Base-by-base conservation (phyloP, 768 basidiomycete species). In the Auriscalpium vulgare region DNA sequence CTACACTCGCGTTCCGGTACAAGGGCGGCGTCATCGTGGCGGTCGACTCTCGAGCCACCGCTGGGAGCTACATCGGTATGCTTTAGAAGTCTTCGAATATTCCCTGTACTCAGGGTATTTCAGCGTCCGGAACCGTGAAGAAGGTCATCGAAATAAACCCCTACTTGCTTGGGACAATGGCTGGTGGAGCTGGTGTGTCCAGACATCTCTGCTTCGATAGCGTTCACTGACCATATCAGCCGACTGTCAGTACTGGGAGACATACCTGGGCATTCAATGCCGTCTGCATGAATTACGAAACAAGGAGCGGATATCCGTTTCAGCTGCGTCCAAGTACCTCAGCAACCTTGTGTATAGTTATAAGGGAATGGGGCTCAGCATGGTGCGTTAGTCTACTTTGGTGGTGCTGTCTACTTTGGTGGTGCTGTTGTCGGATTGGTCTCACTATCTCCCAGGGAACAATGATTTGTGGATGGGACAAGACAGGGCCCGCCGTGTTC, bases 81-180 rank as follows among this genome's bases (percentile, higher is more conserved):
- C 75, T 2, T 1, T 21, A 35, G 16, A 29, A 36, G 3, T 11
- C 37, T 17, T 50, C 35, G 3, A 40, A 11, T 29, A 34, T 47
- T 11, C 29, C 13, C 51, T 35, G 44, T 37, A 23, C 29, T 47
- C 34, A 14, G 35, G 16, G 47, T 37, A 19, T 40, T 17, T 37
- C 66, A 97, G 95, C 95, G 0, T 92, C 87, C 17, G 95, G 95
- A 53, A 98, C 95, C 14, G 92, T 99, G 59, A 98, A 95, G 79
- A 99, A 97, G 78, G 95, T 99, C 61, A 98, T 99, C 64, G 97
- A 99, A 75, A 99, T 99, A 73, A 98, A 98, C 75, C 92, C 92
- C 44, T 98, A 94, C 75, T 74, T 99, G 50, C 81, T 99, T n/a
- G 97, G 97, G 59, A 99, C 97, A 1, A 98, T 99, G 95, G 97